Evolutionary conservation across 106 monocot species (phyloP), one percentile per base, ranked within the genome.

Genomic region (Phalaenopsis equestris): DNA sequence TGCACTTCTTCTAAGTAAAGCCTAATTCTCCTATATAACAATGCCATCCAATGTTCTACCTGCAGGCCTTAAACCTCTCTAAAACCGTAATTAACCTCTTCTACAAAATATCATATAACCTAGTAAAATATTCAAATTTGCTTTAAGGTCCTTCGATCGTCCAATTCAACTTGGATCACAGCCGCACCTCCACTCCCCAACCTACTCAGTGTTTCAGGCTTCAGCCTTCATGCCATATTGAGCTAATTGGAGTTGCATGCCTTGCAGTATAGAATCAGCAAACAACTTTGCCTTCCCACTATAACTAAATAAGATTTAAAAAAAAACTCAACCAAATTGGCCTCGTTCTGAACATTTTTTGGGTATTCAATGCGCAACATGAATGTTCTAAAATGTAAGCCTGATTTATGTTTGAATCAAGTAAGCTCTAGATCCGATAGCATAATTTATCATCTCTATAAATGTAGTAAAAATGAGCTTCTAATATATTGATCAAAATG

Each of bases 161-260:
- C 61, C 61, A 61, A 61, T n/a, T 61, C 61, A 61, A 21, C 61
- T 61, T 61, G 61, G 21, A 61, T 61, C 61, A 61, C 61, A 61
- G 6, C 21, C 8, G 0, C 61, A 61, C n/a, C n/a, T n/a, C n/a
- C 21, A 6, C n/a, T 57, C 48, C 7, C 6, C 7, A 48, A 30
- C 30, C 64, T 4, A 23, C 21, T 64, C 64, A 8, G 23, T 64
- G 5, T 23, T n/a, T 7, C 64, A 64, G 2, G 8, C 24, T 23
- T 7, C 64, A 64, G 2, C 1, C 8, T 64, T 64, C 64, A 64
- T n/a, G 21, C 9, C 64, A 64, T 64, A 64, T 23, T 64, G 1
- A 21, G 21, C 64, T 64, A n/a, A 64, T 64, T 23, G 24, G 64
- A 24, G 64, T 64, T 64, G 5, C 24, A 64, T 21, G 64, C 64